phyloP scores from a whole-genome alignment of 352 stramenopile species.

The Phytopythium mirpurense region DNA sequence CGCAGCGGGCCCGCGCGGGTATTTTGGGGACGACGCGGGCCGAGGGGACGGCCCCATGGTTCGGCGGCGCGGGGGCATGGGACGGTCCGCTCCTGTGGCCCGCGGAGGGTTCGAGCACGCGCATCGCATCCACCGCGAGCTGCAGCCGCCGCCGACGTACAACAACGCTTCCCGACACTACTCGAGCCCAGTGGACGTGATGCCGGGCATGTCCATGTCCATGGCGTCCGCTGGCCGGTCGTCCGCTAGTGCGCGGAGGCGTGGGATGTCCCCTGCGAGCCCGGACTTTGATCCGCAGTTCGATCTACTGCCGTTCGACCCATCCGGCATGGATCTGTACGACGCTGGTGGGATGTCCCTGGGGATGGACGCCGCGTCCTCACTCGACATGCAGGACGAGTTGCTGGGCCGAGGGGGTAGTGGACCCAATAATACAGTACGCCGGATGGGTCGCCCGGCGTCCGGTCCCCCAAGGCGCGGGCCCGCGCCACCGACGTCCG shows the following conservation, averaged over 20 bases:
- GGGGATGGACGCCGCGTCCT: not conserved
- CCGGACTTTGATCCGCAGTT: conserved; percentile 4
- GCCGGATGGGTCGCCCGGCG: not conserved
- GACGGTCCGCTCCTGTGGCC: too few relatives aligned
- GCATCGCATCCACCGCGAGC: conserved; percentile 32
- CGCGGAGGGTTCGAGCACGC: conserved; percentile 13
- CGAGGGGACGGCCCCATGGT: not conserved
- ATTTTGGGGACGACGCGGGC: not conserved
- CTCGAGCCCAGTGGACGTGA: conserved; percentile 1
- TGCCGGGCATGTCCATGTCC: not conserved
- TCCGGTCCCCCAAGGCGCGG: not conserved
- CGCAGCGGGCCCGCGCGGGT: conserved; percentile 1
- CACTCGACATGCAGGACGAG: not conserved
- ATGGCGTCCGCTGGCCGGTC: conserved; percentile 13
- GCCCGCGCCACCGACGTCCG: not conserved
- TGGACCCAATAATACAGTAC: not conserved
- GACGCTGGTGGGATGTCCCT: conserved; percentile 3
- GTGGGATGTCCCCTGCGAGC: not conserved
- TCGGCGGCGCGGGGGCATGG: too few relatives aligned
- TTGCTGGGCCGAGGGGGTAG: not conserved
- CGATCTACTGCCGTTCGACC: conserved; percentile 2
- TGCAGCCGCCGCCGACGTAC: conserved; percentile 9
- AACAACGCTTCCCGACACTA: not conserved
- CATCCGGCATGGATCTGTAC: conserved; percentile 5
- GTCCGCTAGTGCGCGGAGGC: not conserved